Evolutionary conservation across 257 asterid species (phyloP).

Genomic region (Nicotiana undulata): DNA sequence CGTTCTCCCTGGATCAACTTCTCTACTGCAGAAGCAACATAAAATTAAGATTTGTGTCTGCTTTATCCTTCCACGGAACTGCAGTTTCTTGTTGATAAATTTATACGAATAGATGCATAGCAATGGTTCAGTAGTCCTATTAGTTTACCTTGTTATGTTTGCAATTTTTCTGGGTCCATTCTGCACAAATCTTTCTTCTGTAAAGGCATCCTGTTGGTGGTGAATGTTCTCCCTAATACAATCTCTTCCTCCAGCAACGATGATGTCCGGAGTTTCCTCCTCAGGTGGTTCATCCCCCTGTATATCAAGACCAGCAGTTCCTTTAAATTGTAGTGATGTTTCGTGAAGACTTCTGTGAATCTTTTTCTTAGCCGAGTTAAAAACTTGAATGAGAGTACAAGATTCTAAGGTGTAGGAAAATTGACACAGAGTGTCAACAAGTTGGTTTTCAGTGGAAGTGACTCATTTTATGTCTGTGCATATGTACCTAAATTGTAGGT

Average conservation of each 20-base stretch:
- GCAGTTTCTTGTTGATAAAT: neutral
- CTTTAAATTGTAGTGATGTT: constrained; percentile 2
- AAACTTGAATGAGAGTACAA: neutral
- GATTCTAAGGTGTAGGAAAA: neutral
- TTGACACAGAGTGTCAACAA: neutral
- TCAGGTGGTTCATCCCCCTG: constrained; percentile 35
- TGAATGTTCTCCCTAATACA: constrained; percentile 9
- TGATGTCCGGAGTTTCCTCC: constrained; percentile 9
- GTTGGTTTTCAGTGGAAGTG: neutral
- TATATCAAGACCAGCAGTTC: constrained; percentile 8
- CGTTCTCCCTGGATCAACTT: constrained; percentile 15
- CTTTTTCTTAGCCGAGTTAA: neutral
- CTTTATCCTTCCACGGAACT: neutral
- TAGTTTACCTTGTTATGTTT: constrained; percentile 19
- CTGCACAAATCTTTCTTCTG: constrained; percentile 17
- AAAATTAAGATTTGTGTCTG: neutral
- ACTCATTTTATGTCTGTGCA: neutral
- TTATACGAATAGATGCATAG: neutral
- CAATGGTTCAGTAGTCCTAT: neutral
- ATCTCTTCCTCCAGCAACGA: constrained; percentile 17
- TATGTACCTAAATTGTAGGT: neutral
- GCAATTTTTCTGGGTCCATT: constrained; percentile 3
- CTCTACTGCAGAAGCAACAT: constrained; percentile 21
- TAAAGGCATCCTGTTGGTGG: constrained; percentile 7
- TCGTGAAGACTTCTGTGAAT: neutral